These are phyloP conservation scores for Phlyctochytrium arcticum DNA, from an alignment of 192 early-diverging fungal species.

Conservation along the genomic window DNA sequence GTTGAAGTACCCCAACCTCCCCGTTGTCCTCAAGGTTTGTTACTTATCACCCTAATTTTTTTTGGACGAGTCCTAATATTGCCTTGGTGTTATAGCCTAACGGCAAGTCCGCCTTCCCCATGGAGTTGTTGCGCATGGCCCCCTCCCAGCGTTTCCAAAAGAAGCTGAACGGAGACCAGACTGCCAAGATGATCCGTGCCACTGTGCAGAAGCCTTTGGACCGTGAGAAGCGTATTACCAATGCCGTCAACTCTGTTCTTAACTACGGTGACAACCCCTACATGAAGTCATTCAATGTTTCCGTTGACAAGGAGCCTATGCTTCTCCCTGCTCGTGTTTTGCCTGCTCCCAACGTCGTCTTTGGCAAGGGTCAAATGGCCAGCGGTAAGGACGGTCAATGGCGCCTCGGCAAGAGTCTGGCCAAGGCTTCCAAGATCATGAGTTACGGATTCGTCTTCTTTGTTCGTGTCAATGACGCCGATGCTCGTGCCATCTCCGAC, in stretches of 20 bases:
- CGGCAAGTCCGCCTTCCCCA: conserved; percentile 37
- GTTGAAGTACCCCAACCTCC: conserved; percentile 67
- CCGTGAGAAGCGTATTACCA: conserved; percentile 54
- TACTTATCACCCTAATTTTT: neutral
- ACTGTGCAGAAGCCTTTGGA: conserved; percentile 30
- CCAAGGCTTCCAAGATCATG: neutral
- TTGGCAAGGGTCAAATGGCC: neutral
- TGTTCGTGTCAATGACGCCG: neutral
- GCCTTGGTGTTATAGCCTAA: conserved; percentile 13
- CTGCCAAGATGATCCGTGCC: conserved; percentile 39
- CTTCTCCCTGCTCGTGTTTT: conserved; percentile 55
- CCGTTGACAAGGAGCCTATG: conserved; percentile 22
- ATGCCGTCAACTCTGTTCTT: conserved; percentile 44
- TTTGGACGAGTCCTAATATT: neutral
- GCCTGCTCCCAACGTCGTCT: conserved; percentile 63
- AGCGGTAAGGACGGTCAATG: neutral
- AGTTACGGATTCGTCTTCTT: conserved; percentile 28
- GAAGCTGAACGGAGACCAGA: conserved; percentile 30
- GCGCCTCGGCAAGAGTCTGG: neutral
- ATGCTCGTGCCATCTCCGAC: conserved; percentile 14
- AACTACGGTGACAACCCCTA: conserved; percentile 59
- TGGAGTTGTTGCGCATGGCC: conserved; percentile 30
- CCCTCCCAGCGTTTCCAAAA: conserved; percentile 35
- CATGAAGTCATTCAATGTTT: conserved; percentile 53
- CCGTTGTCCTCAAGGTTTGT: conserved; percentile 54